Evolutionary conservation across 1,284 basidiomycete species (phyloP).

Genomic region (Trametes polyzona): DNA sequence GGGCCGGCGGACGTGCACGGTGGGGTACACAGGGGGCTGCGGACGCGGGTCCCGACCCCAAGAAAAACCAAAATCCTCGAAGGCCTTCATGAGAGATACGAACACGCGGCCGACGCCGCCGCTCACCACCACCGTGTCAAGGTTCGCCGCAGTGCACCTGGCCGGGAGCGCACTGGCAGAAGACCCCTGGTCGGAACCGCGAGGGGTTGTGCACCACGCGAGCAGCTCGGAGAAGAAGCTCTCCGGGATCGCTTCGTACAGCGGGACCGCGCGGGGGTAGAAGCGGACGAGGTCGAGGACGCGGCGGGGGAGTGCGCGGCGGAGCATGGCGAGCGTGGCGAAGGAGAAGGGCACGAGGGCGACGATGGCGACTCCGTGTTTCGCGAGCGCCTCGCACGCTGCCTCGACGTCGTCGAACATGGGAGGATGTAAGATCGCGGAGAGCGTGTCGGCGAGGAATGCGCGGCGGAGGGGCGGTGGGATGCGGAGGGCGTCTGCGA

Average conservation of each 20-base stretch:
- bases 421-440: not conserved
- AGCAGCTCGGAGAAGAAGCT: not conserved
- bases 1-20: not conserved
- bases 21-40: no score
- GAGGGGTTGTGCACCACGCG: not conserved
- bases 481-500: not conserved
- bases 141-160: not conserved
- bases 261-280: not conserved
- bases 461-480: not conserved
- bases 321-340: not conserved
- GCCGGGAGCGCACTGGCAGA: not conserved
- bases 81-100: no score
- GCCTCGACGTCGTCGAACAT: not conserved
- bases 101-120: not conserved
- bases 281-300: not conserved
- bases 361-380: not conserved
- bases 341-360: not conserved
- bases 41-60: not conserved
- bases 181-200: no score
- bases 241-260: not conserved
- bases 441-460: not conserved
- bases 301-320: not conserved
- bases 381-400: not conserved
- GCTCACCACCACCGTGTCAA: not conserved
- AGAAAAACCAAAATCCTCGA: no score